phyloP scores from a whole-genome alignment of 805 yeast genomes.

The Sungouiozyma intestinalis region DNA sequence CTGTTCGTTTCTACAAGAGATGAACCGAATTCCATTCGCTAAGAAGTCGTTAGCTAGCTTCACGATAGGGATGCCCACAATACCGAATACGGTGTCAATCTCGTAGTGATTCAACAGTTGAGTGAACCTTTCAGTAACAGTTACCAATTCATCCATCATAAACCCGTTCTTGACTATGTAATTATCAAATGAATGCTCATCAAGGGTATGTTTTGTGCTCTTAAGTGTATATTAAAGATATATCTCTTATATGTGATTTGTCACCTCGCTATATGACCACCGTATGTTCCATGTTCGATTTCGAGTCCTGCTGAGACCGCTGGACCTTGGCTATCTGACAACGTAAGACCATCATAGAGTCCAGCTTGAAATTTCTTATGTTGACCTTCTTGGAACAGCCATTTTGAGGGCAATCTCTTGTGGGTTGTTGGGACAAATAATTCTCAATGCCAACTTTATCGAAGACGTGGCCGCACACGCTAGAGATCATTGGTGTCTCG shows the following conservation, averaged over 20 bases:
- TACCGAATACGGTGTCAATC: constrained; percentile 50
- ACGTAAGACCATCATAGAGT: constrained; percentile 46
- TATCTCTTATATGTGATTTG: too few relatives aligned
- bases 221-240: too few relatives aligned
- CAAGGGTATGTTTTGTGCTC: too few relatives aligned
- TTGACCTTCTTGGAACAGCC: constrained; percentile 36
- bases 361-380: constrained; percentile 33
- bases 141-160: neutral
- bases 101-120: constrained; percentile 37
- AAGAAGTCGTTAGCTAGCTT: constrained; percentile 57
- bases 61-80: constrained; percentile 69
- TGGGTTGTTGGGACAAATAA: constrained; percentile 19
- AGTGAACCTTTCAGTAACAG: constrained; percentile 31
- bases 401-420: constrained; percentile 49
- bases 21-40: constrained; percentile 41
- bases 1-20: constrained; percentile 61
- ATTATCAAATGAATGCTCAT: too few relatives aligned
- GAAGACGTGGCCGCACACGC: constrained; percentile 50
- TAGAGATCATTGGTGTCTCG: constrained; percentile 45
- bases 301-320: neutral
- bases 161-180: neutral
- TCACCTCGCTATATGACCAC: neutral
- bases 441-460: constrained; percentile 38
- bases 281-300: neutral
- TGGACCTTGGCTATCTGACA: constrained; percentile 29